These are phyloP conservation scores for Bisporella sp. DNA, from an alignment of 2,329 filamentous ascomycete genomes.

Conservation along the genomic window DNA sequence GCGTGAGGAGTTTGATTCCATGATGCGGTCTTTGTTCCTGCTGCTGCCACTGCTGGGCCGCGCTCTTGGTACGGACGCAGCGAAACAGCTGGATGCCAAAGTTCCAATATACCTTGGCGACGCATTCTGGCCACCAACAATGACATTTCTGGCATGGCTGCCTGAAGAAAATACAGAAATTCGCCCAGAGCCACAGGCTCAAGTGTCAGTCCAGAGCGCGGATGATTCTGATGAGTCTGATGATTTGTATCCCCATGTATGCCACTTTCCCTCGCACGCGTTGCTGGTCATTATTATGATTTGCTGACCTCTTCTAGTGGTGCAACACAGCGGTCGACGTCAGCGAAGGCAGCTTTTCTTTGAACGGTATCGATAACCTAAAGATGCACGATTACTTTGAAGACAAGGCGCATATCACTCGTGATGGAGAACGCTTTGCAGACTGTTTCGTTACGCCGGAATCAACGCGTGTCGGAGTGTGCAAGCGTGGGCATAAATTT, in stretches of 20 bases:
- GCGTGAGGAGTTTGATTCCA: not conserved
- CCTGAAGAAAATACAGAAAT: not conserved
- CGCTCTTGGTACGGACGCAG: not conserved
- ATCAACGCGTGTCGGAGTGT: constrained; percentile 15
- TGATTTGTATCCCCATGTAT: too few species aligned
- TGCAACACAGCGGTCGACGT: constrained; percentile 17
- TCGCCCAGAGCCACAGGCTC: not conserved
- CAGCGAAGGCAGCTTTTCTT: constrained; percentile 14
- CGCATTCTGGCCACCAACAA: constrained; percentile 22
- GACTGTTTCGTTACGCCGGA: constrained; percentile 22
- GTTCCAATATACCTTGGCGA: constrained; percentile 24
- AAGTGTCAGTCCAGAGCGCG: not conserved
- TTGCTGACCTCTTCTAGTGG: constrained; percentile 8
- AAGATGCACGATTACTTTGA: constrained; percentile 20
- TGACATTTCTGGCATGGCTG: constrained; percentile 22
- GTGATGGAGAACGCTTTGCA: constrained; percentile 18
- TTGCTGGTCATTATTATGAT: too few species aligned
- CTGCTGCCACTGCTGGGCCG: not conserved
- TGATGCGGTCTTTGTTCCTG: not conserved
- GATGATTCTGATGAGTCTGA: too few species aligned
- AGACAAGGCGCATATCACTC: constrained; percentile 15
- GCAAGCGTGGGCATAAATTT: constrained; percentile 16
- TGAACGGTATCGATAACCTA: constrained; percentile 14
- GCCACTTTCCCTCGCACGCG: too few species aligned
- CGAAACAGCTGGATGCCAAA: constrained; percentile 6